phyloP scores from a whole-genome alignment of 257 asterid species.

The Solanum chilense region DNA sequence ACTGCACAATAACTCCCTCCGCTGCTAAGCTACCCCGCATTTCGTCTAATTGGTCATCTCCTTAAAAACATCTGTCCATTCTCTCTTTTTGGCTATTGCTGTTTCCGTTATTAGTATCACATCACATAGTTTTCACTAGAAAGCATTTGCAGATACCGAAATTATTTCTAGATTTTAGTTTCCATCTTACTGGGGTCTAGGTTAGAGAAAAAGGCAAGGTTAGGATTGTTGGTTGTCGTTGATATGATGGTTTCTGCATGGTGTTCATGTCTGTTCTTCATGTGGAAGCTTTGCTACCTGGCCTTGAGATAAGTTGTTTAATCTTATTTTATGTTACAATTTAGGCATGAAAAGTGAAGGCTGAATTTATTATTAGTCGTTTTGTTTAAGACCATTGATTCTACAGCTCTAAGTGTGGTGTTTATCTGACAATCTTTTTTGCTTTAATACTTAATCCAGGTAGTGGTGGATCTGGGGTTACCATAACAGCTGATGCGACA shows the following conservation, averaged over 20 bases:
- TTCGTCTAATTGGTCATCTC: neutral
- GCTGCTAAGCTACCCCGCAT: neutral
- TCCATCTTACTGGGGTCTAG: neutral
- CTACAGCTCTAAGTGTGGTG: neutral
- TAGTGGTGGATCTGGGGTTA: constrained; percentile 45
- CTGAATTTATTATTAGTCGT: neutral
- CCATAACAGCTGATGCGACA: constrained; percentile 71
- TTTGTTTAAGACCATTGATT: neutral
- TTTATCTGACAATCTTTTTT: neutral
- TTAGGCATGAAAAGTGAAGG: neutral
- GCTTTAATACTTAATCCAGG: constrained; percentile 31
- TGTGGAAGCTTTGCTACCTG: neutral
- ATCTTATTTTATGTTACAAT: neutral
- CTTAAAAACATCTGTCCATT: neutral
- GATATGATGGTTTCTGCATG: neutral
- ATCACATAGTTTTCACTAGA: neutral
- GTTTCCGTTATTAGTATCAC: neutral
- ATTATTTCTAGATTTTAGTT: neutral
- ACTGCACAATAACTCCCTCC: neutral
- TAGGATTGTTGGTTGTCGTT: neutral
- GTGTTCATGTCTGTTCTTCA: neutral
- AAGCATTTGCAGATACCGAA: neutral
- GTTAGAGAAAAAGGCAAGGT: neutral
- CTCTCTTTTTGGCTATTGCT: neutral
- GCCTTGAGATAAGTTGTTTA: neutral